Conservation (phyloP, 1,284 basidiomycete species). For the Cryptococcus jaspeensis region DNA sequence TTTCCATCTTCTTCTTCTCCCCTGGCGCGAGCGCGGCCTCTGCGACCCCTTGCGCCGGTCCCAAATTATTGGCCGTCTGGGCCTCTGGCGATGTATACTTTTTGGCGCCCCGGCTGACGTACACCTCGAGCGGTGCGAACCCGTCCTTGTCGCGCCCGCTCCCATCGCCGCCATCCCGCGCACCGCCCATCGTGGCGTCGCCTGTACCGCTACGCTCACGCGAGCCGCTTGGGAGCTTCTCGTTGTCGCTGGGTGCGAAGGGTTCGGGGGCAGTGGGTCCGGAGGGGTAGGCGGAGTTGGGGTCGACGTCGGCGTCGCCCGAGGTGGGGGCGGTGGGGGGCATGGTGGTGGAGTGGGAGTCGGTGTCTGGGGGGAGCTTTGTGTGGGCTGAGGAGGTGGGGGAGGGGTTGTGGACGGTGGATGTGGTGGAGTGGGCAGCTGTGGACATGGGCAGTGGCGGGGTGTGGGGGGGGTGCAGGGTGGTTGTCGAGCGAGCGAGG, state of each 20-base stretch:
- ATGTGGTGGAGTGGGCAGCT: background rate
- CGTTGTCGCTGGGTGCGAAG: background rate
- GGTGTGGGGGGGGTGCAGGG: background rate
- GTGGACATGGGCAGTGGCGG: background rate
- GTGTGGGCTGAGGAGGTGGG: background rate
- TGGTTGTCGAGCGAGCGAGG: background rate
- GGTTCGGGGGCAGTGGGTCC: background rate
- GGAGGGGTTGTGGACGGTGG: background rate
- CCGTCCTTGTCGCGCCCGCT: conserved; percentile 1
- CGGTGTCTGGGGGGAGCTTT: background rate
- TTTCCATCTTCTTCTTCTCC: conserved; percentile 7
- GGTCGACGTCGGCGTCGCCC: too few species aligned
- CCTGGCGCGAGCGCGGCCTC: background rate
- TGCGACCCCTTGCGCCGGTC: conserved; percentile 2
- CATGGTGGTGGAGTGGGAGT: background rate
- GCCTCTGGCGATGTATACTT: conserved; percentile 8
- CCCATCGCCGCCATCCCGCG: too few species aligned
- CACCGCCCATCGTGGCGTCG: too few species aligned
- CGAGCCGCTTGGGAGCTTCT: too few species aligned
- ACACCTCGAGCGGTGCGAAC: conserved; percentile 4
- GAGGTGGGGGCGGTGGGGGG: background rate
- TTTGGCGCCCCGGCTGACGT: conserved; percentile 1
- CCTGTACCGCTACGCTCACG: too few species aligned
- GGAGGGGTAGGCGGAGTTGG: background rate
- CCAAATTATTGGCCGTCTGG: conserved; percentile 4